Evolutionary conservation across 352 stramenopile species (phyloP), one percentile per base, ranked within the genome.

Genomic region (Pythium rhizo-oryzae): DNA sequence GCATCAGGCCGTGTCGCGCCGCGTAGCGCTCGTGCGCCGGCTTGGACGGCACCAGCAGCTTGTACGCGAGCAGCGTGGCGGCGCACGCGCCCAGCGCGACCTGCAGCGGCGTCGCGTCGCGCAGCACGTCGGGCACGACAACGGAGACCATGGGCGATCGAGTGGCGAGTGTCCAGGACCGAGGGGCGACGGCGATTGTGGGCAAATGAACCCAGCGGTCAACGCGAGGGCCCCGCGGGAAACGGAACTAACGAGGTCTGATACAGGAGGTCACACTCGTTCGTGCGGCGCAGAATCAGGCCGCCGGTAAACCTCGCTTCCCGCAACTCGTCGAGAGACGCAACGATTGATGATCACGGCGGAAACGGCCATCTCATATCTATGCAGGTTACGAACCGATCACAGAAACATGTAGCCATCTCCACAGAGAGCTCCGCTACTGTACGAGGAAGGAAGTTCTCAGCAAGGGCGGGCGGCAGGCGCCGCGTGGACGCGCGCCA

Each of bases 51-150:
- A 57, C 16, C 15, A 70, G 51, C 35, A 70, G 41, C 19, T 65
- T 70, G 54, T 70, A 70, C 47, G 56, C 64, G 25, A 65, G 30
- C 55, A 61, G 15, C 21, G 61, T 43, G 1, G 28, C 52, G 8
- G 28, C 25, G 13, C 62, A 13, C 16, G 63, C 63, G 28, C 55
- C 55, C 11, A 69, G 2, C 16, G 54, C 63, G 16, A 64, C 23
- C 7, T 62, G 54, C n/a, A 61, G 6, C 9, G 52, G 21, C 44
- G 54, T 19, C n/a, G 41, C 46, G 19, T 52, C 11, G 23, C 57
- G 35, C 9, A 62, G 55, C 37, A 24, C 5, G 18, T 24, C 18
- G 23, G 23, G 55, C 37, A 43, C n/a, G 7, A 25, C 5, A 19
- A 62, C 41, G 4, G 55, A 62, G 39, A 62, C 55, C 55, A 62